Percentiles rank a stretch among this genome's conserved stretches.
Evolutionary conservation across 192 early-diverging fungal genomes (phyloP).

Genomic region (Coemansia sp.): DNA sequence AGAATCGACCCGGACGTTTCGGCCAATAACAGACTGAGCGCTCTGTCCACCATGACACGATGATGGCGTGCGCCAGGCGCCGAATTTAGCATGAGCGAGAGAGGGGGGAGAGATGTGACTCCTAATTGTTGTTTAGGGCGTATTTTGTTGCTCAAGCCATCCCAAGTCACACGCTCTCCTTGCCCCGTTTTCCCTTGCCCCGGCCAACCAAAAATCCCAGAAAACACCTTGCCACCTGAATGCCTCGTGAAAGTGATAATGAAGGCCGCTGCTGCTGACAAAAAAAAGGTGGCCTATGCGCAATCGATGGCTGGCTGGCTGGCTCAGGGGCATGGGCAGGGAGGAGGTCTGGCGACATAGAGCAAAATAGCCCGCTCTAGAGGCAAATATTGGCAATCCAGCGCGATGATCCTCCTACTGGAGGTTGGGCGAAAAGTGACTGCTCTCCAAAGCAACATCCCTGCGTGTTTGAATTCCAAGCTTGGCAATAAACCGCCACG

Average conservation of each 20-base stretch:
- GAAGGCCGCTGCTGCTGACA: not conserved
- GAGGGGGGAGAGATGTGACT: not conserved
- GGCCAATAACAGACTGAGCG: constrained; percentile 9
- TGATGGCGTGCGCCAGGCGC: constrained; percentile 3
- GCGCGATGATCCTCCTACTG: not conserved
- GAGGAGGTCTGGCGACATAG: not conserved
- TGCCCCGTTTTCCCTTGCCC: not conserved
- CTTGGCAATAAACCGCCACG: constrained; percentile 16
- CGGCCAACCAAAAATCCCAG: not conserved
- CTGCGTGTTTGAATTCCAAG: constrained; percentile 6
- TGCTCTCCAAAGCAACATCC: constrained; percentile 3
- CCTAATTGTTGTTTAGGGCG: constrained; percentile 2
- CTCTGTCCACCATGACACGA: constrained; percentile 3
- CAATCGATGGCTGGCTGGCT: not conserved
- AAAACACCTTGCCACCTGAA: constrained; percentile 1
- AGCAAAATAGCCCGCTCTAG: not conserved
- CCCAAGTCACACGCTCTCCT: constrained; percentile 4
- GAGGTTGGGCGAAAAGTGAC: constrained; percentile 3
- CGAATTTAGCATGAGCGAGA: constrained; percentile 3
- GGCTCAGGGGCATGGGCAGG: not conserved
- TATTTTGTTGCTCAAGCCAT: not conserved
- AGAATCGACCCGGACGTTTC: constrained; percentile 5
- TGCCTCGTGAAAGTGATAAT: not conserved
- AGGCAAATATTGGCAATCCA: not conserved
- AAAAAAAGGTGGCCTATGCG: not conserved